Conservation (phyloP, 2,329 filamentous ascomycete species). For the Beauveria pseudobassiana region DNA sequence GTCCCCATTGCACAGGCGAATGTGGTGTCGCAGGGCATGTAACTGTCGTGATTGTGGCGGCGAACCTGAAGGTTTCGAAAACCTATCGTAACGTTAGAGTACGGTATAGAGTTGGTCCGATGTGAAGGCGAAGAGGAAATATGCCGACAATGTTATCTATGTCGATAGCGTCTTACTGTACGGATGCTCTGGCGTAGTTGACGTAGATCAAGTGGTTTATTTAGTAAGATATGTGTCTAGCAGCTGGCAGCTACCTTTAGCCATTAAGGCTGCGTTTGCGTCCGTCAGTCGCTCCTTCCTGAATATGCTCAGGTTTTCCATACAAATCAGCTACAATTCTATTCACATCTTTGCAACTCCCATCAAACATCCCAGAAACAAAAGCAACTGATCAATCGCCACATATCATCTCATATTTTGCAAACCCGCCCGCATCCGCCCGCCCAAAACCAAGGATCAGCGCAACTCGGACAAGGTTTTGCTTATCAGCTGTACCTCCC, state of each 20-base stretch:
- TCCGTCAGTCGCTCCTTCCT: neutral
- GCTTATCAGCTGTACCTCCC: conserved; percentile 9
- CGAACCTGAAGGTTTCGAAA: neutral
- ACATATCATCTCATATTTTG: too few relatives aligned
- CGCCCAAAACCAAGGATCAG: neutral
- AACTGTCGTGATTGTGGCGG: neutral
- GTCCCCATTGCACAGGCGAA: neutral
- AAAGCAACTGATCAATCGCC: neutral
- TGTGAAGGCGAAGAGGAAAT: neutral
- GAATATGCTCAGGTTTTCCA: neutral
- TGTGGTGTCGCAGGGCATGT: neutral
- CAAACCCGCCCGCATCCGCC: neutral
- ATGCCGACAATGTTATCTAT: neutral
- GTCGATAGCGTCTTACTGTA: neutral
- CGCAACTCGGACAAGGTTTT: conserved; percentile 1
- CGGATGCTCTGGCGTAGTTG: too few relatives aligned
- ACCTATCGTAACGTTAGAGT: neutral
- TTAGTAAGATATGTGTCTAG: neutral
- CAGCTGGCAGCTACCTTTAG: neutral
- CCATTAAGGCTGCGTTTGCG: neutral
- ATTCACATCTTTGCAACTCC: neutral
- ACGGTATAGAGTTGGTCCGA: neutral
- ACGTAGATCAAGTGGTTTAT: neutral
- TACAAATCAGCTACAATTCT: neutral
- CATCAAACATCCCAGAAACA: neutral